Evolutionary conservation across 768 basidiomycete species (phyloP), one percentile per base, ranked within the genome.

Genomic region (Mycena polygramma): DNA sequence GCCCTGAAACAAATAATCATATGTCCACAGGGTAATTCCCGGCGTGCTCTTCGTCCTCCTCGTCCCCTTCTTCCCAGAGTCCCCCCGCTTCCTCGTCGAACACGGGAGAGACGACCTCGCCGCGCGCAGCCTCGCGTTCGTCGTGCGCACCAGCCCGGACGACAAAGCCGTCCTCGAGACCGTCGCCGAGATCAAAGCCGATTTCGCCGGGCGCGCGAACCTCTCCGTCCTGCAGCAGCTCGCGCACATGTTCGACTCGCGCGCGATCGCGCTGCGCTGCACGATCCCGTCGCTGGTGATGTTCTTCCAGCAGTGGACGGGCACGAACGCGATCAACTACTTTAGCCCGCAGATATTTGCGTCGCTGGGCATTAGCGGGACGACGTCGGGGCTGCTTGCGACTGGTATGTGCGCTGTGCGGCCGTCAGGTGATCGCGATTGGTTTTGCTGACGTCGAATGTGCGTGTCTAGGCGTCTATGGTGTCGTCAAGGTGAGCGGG

Each of bases 311-410:
- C 80, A 81, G 75, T 87, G 86, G 83, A 88, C 85, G 0, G 88
- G 88, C 14, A 86, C 86, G 17, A 88, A 89, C 70, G 82, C 87
- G 8, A 86, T 89, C 75, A 87, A 88, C 74, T 89, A 89, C 73
- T 89, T 83, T 69, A 84, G 84, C 70, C 88, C 88, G 0, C 75
- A 83, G 51, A 86, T 89, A 64, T 88, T 89, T 69, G 82, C 82
- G 6, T 76, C 77, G 36, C 77, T 89, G 22, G 88, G 88, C 4
- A 82, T 89, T 35, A 81, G 79, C 2, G 84, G 86, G 9, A 83
- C 79, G 39, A 81, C 74, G 11, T 77, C 85, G 7, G 82, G 81
- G 24, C 78, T 89, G 11, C 82, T 89, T 52, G 87, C 88, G 0
- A 89, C 88, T 7, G 88, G 88, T 69, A 70, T 78, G 68, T 24